phyloP scores from a whole-genome alignment of 352 stramenopile genomes.

The Phytophthora foliorum region DNA sequence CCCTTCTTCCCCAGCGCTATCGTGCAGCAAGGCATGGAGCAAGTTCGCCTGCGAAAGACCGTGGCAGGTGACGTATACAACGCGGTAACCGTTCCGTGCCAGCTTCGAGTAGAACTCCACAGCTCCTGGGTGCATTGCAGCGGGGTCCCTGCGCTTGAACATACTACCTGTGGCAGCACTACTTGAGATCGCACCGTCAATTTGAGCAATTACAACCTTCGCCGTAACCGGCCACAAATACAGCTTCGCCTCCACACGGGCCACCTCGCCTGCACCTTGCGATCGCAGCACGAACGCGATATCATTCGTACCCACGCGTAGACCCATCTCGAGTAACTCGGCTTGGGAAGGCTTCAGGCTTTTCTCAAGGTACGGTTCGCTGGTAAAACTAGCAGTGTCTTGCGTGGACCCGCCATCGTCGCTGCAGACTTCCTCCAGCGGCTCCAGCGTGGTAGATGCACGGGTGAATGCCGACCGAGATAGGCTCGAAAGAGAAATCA shows the following conservation, averaged over 20 bases:
- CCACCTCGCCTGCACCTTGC: constrained; percentile 29
- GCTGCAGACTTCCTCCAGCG: constrained; percentile 39
- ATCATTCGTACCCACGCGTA: constrained; percentile 73
- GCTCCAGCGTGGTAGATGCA: constrained; percentile 23
- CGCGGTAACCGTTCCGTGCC: constrained; percentile 72
- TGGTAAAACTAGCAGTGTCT: constrained; percentile 50
- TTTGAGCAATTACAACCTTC: constrained; percentile 86
- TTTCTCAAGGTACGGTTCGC: constrained; percentile 63
- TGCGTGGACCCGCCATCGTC: constrained; percentile 44
- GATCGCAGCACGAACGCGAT: constrained; percentile 70
- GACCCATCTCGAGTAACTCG: constrained; percentile 65
- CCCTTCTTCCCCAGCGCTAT: constrained; percentile 18
- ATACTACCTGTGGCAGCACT: constrained; percentile 52
- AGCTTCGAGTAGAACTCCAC: constrained; percentile 80
- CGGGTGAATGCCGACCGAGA: constrained; percentile 8
- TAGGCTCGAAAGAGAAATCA: constrained; percentile 1
- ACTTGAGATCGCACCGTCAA: constrained; percentile 82
- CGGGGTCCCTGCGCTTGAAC: constrained; percentile 50
- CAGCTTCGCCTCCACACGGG: constrained; percentile 62
- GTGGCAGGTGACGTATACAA: constrained; percentile 86
- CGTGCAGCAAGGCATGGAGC: constrained; percentile 54
- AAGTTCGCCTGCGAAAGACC: constrained; percentile 65
- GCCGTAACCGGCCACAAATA: constrained; percentile 79
- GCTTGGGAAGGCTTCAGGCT: constrained; percentile 68
- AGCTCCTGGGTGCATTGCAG: constrained; percentile 69